Evolutionary conservation across 345 rosid species (phyloP), one percentile per base, ranked within the genome.

Genomic region (Pugionium dolabratum): DNA sequence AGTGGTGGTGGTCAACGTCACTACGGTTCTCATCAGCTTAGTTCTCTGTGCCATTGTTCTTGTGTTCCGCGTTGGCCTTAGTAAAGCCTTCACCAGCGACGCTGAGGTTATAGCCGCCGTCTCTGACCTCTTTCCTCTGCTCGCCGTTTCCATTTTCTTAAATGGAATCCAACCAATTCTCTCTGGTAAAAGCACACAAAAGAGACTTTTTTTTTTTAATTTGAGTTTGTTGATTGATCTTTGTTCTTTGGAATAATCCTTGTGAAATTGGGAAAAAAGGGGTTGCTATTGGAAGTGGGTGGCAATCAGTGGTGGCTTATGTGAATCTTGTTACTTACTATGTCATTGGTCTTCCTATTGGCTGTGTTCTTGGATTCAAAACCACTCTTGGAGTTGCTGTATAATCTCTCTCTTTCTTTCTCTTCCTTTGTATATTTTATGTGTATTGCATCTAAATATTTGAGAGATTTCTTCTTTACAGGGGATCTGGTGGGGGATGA

Each of bases 401-500:
- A n/a, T 34, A 51, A 77, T 48, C 51, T 54, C 41, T 53, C 45
- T 29, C n/a, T n/a, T n/a, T n/a, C 11, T 11, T 6, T 46, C 59
- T 18, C 5, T 7, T 5, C 4, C 25, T 60, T 3, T 44, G 4
- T 30, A n/a, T 41, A 3, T 34, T 0, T 18, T 53, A 35, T 26
- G 1, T 10, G 1, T 32, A 4, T 36, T 51, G 25, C n/a, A n/a
- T n/a, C n/a, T n/a, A n/a, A n/a, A n/a, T n/a, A n/a, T n/a, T n/a
- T n/a, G n/a, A n/a, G n/a, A n/a, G n/a, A n/a, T n/a, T n/a, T n/a
- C n/a, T n/a, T 5, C 2, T 64, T 28, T 62, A 64, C 77, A 92
- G 96, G 98, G 98, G 7, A 86, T 93, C 31, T 93, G 97, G 98
- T 93, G 88, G 97, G 99, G 97, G n/a, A 80, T 94, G 87, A 78